These are phyloP conservation scores for Microdochium paspali DNA, from an alignment of 2,329 filamentous ascomycete genomes.

Conservation along the genomic window DNA sequence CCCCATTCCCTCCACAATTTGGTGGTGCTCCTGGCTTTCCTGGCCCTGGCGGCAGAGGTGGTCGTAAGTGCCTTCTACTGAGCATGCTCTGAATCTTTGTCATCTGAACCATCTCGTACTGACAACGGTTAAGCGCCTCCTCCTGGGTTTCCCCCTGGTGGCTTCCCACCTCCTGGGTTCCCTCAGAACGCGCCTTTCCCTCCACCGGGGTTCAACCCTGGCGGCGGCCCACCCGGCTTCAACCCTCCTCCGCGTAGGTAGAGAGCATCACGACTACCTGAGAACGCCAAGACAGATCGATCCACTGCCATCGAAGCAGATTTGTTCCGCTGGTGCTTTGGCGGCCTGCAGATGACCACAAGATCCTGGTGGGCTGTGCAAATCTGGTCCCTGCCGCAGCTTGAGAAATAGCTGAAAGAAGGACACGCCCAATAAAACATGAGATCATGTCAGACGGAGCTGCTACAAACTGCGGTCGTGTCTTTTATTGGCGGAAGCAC, in stretches of 20 bases:
- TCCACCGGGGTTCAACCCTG: constrained; percentile 42
- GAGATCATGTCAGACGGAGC: too few relatives aligned
- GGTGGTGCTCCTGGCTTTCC: constrained; percentile 26
- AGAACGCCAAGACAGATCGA: background rate
- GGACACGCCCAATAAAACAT: too few relatives aligned
- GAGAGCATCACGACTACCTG: constrained; percentile 6
- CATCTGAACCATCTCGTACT: constrained; percentile 12
- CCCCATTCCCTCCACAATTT: constrained; percentile 55
- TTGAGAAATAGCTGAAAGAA: too few relatives aligned
- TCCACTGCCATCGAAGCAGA: too few relatives aligned
- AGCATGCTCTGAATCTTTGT: background rate
- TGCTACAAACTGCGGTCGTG: too few relatives aligned
- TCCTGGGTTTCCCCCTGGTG: constrained; percentile 38
- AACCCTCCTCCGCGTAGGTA: constrained; percentile 60
- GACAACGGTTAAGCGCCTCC: constrained; percentile 30
- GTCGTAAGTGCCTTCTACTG: background rate
- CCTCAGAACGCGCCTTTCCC: constrained; percentile 33
- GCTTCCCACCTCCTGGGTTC: constrained; percentile 36
- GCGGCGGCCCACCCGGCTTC: constrained; percentile 56
- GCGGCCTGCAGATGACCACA: too few relatives aligned
- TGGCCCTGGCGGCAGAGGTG: constrained; percentile 3
- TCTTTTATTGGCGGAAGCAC: too few relatives aligned
- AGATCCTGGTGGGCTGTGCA: too few relatives aligned
- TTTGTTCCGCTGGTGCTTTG: too few relatives aligned
- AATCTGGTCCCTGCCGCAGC: background rate